Base-by-base conservation (phyloP, 2,329 filamentous ascomycete species). In the Fusarium palustre region DNA sequence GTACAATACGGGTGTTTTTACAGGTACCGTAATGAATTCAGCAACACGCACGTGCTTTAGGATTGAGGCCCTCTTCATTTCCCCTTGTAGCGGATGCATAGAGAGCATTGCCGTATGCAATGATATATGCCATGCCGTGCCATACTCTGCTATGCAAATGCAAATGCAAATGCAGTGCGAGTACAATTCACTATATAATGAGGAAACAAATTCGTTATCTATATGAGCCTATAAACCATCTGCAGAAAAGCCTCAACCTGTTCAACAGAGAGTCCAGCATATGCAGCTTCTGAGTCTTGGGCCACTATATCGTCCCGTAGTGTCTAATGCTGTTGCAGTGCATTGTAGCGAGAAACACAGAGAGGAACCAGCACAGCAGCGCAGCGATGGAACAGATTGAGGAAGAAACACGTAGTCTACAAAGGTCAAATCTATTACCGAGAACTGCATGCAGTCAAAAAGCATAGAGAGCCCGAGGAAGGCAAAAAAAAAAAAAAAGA, bases 321-420 rank as follows among this genome's bases (percentile, higher is more conserved):
- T 52, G 48, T 34, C 48, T 22, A 28, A 52, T n/a, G 20, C 33
- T 47, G 64, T 68, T 49, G 64, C 52, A 59, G 60, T 56, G 70
- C 66, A 63, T 72, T 55, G 31, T 33, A 57, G 50, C 18, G 63
- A 66, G 50, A 42, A 30, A 39, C 31, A 49, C 28, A 43, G 48
- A 65, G 33, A 49, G 58, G 48, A 43, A 69, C 66, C 68, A 72
- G 28, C 64, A 36, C 59, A 60, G n/a, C 66, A 61, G 34, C 47
- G 55, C 66, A 65, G 46, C 39, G 15, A 54, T 33, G 22, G 53
- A 43, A 33, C 13, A 42, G n/a, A 47, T 16, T 7, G 36, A 20
- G 59, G 58, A 55, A 43, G 43, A 66, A 70, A 70, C 68, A 73
- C 70, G 71, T 73, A 69, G 65, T 53, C 45, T 6, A 22, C 12